Percentiles rank a stretch among this genome's conserved stretches.
phyloP scores from a whole-genome alignment of 2,329 filamentous ascomycete species.

The Nemania sp. region DNA sequence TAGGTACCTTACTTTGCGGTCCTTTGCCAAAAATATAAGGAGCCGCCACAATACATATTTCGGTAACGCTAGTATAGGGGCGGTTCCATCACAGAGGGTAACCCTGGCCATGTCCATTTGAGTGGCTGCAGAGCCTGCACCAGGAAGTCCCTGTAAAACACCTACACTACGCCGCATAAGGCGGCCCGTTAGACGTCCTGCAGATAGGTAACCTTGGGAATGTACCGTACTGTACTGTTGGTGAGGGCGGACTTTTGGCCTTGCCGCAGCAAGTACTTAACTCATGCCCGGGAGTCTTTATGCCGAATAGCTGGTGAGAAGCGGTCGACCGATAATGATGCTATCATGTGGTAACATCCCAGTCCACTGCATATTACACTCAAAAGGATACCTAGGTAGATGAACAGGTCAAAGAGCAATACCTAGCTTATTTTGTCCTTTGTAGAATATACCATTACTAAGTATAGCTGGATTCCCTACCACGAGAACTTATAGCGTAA shows the following conservation, averaged over 20 bases:
- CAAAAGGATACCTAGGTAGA: background rate
- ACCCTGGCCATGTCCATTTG: slow-evolving; percentile 34
- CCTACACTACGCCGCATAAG: background rate
- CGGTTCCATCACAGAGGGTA: slow-evolving; percentile 43
- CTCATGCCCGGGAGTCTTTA: background rate
- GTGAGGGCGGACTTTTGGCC: slow-evolving; percentile 4
- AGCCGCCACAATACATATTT: slow-evolving; percentile 34
- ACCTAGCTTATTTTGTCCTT: too few relatives aligned
- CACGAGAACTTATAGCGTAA: too few relatives aligned
- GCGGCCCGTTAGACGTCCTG: too few relatives aligned
- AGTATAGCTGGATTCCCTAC: too few relatives aligned
- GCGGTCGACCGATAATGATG: slow-evolving; percentile 4
- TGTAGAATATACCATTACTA: too few relatives aligned
- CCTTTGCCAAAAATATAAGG: slow-evolving; percentile 34
- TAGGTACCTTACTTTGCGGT: slow-evolving; percentile 22
- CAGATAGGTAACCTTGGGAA: too few relatives aligned
- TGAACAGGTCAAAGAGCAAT: too few relatives aligned
- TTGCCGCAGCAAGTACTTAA: background rate
- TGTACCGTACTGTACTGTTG: too few relatives aligned
- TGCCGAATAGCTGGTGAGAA: background rate
- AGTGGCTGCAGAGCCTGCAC: slow-evolving; percentile 32
- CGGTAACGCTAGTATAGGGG: slow-evolving; percentile 39
- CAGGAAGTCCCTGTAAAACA: slow-evolving; percentile 22
- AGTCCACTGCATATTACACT: background rate
- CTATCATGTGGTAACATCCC: too few relatives aligned